These are phyloP conservation scores for Penicillium sp. DNA, from an alignment of 2,329 filamentous ascomycete genomes.

Conservation along the genomic window DNA sequence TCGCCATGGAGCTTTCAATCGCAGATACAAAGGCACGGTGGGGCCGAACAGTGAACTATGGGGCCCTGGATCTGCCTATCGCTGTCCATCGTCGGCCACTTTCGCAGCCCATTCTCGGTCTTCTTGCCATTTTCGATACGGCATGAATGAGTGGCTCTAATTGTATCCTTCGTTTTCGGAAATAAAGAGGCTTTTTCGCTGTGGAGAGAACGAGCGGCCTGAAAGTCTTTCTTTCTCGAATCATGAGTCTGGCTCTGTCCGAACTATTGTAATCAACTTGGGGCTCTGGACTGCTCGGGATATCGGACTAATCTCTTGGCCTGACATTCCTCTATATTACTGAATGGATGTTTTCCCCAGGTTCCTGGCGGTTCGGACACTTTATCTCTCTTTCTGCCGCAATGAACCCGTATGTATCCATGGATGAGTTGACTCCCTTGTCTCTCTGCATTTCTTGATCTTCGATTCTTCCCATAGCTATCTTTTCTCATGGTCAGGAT, in stretches of 20 bases:
- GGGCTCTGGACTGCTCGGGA: neutral
- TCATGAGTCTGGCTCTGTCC: neutral
- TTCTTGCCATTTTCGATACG: slow-evolving; percentile 22
- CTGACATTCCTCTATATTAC: slow-evolving; percentile 5
- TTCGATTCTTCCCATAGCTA: neutral
- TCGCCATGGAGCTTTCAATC: neutral
- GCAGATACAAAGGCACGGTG: neutral
- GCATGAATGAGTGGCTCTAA: slow-evolving; percentile 3
- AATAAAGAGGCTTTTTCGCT: neutral
- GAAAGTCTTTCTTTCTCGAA: neutral
- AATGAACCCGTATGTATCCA: neutral
- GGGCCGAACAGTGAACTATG: slow-evolving; percentile 20
- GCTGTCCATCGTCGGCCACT: slow-evolving; percentile 1
- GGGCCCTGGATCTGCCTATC: slow-evolving; percentile 26
- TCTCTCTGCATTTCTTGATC: neutral
- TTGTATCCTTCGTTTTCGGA: slow-evolving; percentile 1
- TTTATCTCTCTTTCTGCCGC: neutral
- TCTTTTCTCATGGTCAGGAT: neutral
- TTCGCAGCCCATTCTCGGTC: slow-evolving; percentile 18
- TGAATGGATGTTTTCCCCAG: neutral
- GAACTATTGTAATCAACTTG: neutral
- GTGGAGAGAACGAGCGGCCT: neutral
- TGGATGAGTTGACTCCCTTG: neutral
- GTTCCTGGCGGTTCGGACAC: neutral
- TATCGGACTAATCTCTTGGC: neutral